Base-by-base conservation (phyloP, 139 green algal genomes). In the Coelastrella sp. region DNA sequence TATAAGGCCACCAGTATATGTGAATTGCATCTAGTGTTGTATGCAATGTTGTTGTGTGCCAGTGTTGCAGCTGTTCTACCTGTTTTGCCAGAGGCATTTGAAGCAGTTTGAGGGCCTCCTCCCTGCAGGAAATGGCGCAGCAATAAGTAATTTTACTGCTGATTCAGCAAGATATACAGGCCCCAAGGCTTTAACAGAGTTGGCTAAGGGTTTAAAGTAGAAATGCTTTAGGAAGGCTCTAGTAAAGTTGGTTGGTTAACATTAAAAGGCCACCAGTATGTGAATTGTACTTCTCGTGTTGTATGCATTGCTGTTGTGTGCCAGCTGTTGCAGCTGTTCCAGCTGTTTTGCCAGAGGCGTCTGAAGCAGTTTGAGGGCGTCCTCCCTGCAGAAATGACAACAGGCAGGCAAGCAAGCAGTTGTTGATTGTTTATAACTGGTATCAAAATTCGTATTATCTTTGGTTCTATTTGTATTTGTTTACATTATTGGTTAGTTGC, bases 11-110 rank as follows among this genome's bases (percentile, higher is more conserved):
- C 32, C 32, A 47, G n/a, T n/a, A n/a, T n/a, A n/a, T n/a, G n/a
- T 56, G 73, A 91, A 91, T 16, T 73, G 80, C 13, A 47, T 59
- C 14, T 57, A 91, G 88, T 32, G 66, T 2, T 2, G 47, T 10
- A 20, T 88, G 88, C 13, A 23, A 3, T 7, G 71, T 80, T 7
- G 89, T 56, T 80, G 95, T 89, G 68, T 98, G 92, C 94, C 95
- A 98, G 76, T 95, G 90, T 19, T 95, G 86, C 87, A 98, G 83
- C 60, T 92, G 83, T 78, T 96, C 93, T 74, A 97, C 91, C 93
- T 98, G 94, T 81, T 93, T 92, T 13, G 95, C 90, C 73, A 98
- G 83, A 5, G 92, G 89, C 68, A 56, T 78, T 75, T 86, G 89
- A 20, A 86, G 89, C 75, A 89, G 83, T 56, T 75, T 61, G 5